Base-by-base conservation (phyloP, 225 moss, liverwort and hornwort species). In the Sphagnum contortum region DNA sequence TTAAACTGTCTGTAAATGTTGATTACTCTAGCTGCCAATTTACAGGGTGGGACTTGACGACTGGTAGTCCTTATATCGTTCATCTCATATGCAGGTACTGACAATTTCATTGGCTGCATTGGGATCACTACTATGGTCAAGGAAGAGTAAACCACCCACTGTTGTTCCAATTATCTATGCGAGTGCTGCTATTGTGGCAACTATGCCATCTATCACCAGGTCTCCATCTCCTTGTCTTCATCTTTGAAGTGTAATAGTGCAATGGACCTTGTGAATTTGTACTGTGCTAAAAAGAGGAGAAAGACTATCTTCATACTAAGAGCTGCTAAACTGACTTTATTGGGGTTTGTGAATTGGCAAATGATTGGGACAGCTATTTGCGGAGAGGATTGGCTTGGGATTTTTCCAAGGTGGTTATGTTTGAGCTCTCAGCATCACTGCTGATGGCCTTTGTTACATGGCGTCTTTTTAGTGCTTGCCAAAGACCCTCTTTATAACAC, bases 171-270 rank as follows among this genome's bases (percentile, higher is more conserved):
- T 90, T 9, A 79, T 95, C 14, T 92, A 92, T 70, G 79, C 80
- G 11, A 88, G 79, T 63, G 89, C 91, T 54, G 82, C 77, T 5
- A 65, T 92, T 55, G 83, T 92, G 48, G 84, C 92, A 2, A 81
- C 86, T n/a, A 96, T 96, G 95, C 95, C 95, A 47, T 82, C 89
- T 50, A 88, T 91, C 61, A 89, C 67, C 57, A 85, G 85, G 85
- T 85, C 48, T 44, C 0, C 9, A 9, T 29, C 29, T 6, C 52
- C 52, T 52, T 52, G 2, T 52, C 9, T 6, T 9, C 52, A 52
- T 52, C 52, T 5, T 9, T 52, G 7, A 52, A 6, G 52, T 29
- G 29, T 29, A 29, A 29, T 29, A 29, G 29, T 29, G 29, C 29
- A 29, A 29, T 29, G 29, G n/a, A n/a, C n/a, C n/a, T n/a, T n/a